These are phyloP conservation scores for Boletus vinaceobasis DNA, from an alignment of 768 basidiomycete genomes.

Conservation along the genomic window DNA sequence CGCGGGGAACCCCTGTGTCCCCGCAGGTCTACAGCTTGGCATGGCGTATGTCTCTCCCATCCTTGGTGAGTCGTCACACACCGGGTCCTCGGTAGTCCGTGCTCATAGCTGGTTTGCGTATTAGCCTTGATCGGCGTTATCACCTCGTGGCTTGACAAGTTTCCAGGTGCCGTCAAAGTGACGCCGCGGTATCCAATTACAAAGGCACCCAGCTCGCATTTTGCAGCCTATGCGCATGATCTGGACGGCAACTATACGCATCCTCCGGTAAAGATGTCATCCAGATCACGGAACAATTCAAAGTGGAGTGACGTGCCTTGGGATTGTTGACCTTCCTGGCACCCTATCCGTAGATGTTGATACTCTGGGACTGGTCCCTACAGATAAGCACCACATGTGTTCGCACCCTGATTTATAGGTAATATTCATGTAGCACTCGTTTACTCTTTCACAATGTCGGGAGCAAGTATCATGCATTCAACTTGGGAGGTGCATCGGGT, in stretches of 20 bases:
- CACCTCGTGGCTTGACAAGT: constrained; percentile 29
- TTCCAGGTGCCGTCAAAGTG: constrained; percentile 25
- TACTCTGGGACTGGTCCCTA: constrained; percentile 16
- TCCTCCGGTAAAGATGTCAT: constrained; percentile 4
- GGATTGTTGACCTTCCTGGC: constrained; percentile 3
- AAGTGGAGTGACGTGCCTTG: constrained; percentile 25
- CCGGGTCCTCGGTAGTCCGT: neutral
- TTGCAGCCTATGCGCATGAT: constrained; percentile 20
- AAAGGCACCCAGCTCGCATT: constrained; percentile 32
- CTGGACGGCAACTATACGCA: constrained; percentile 20
- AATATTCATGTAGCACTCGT: constrained; percentile 7
- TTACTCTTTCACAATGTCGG: neutral
- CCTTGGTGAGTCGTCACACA: constrained; percentile 21
- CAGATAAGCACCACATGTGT: neutral
- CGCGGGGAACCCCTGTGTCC: constrained; percentile 16
- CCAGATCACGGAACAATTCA: constrained; percentile 12
- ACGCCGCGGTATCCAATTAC: constrained; percentile 23
- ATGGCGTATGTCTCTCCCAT: constrained; percentile 30
- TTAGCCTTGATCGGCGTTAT: constrained; percentile 22
- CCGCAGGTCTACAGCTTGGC: constrained; percentile 22
- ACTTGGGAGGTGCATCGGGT: neutral
- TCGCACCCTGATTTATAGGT: neutral
- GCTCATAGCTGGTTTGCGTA: neutral
- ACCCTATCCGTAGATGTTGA: neutral
- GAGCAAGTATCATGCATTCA: constrained; percentile 13